Evolutionary conservation across 2,329 filamentous ascomycete genomes (phyloP), one percentile per base, ranked within the genome.

Genomic region (Fonsecaea erecta): DNA sequence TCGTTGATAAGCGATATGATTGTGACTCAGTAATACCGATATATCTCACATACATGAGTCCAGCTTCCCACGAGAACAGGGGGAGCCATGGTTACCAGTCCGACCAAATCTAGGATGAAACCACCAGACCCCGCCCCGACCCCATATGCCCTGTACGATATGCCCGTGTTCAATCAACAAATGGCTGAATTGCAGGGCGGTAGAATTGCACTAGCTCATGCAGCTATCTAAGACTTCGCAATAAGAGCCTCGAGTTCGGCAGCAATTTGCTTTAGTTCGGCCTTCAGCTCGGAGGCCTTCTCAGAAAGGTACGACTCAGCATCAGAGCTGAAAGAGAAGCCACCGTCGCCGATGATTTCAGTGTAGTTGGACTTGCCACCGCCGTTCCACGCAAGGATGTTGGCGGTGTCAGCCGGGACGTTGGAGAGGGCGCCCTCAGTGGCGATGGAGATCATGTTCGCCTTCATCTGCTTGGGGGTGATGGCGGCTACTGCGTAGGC

Each of bases 381-480:
- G 77, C 96, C 95, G 87, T 99, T 99, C 94, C 93, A 99, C 79
- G 94, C 94, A 69, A 99, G 92, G 76, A 97, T 85, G 87, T 99
- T 99, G 78, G 88, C 88, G 73, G 96, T 99, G 78, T 91, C 88
- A 58, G 83, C 84, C 71, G 94, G 94, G 59, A 99, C 89, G 74
- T 96, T 93, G 72, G 84, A 85, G 62, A 99, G 88, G 71, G 87
- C 86, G 76, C 85, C 90, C 75, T 87, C 80, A 68, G 95, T 98
- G 73, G 90, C 92, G 73, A 98, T 88, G 72, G 85, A 84, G 77
- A 99, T 88, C 72, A 99, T 83, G 81, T 88, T 90, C 73, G 88
- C 85, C 91, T 99, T 99, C 75, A 99, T 86, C 86, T 97, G 89
- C 84, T 91, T 91, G 68, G 95, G 95, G 57, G 92, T 95, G 80